Evolutionary conservation across 176 grass and related monocot species (phyloP), one percentile per base, ranked within the genome.

Genomic region (Dactylis glomerata): DNA sequence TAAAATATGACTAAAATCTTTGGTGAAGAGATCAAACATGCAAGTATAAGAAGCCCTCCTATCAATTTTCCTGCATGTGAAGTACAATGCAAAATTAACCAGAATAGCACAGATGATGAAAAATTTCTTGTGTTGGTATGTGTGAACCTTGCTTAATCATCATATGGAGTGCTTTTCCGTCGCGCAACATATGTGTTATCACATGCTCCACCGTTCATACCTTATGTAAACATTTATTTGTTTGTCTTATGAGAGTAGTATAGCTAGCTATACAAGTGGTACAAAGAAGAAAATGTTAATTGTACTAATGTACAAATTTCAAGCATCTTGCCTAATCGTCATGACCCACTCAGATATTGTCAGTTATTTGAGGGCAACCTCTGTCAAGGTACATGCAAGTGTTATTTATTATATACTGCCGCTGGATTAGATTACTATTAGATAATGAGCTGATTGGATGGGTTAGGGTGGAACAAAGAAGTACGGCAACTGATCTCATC

Each of bases 401-500:
- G 28, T 27, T 54, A 68, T 57, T 33, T 24, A 58, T 28, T 42
- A 15, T 56, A 77, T 73, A 17, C 24, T 20, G 70, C 9, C 42
- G 70, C 30, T 16, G 20, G 72, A 31, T 49, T 49, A 51, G 64
- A 36, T 36, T 20, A 63, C 14, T 3, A 16, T 69, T 77, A 71
- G 65, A 70, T 14, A 70, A 17, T 17, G 19, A 77, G 47, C 34
- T 58, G 4, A 37, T 38, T 65, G 3, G 46, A 67, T 68, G 13
- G 10, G 45, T n/a, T 37, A 15, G 45, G 68, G 37, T 11, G 6
- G 80, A 69, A 77, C 23, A 66, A 68, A 62, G 12, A 88, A 41
- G 80, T 83, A 83, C 81, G 81, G 80, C 65, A 83, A 24, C 73
- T 61, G 80, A 70, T 68, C 22, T 19, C 7, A 46, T 78, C 50